Evolutionary conservation across 768 basidiomycete species (phyloP).

Genomic region (Suillus variegatus): DNA sequence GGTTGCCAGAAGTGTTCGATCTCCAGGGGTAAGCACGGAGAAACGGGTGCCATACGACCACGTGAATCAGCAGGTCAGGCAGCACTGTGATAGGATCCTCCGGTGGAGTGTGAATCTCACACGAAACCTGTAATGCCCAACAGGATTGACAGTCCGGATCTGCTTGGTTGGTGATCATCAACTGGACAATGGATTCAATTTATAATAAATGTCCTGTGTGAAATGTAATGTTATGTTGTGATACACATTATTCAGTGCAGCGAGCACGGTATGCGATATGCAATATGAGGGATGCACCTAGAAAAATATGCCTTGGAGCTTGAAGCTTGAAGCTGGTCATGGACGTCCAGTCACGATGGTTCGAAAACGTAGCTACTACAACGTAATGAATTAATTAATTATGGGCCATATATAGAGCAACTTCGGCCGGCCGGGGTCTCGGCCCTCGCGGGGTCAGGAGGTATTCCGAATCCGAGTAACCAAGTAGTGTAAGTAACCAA

Average conservation of each 20-base stretch:
- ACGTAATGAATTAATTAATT: background rate
- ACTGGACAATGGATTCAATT: too few species aligned
- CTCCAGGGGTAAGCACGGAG: background rate
- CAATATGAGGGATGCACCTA: background rate
- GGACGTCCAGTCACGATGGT: too few species aligned
- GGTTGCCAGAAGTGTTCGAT: background rate
- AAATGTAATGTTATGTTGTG: too few species aligned
- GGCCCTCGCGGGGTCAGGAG: conserved; percentile 6
- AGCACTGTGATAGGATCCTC: background rate
- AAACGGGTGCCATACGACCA: background rate
- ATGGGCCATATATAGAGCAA: background rate
- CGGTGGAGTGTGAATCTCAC: background rate
- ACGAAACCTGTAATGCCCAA: background rate
- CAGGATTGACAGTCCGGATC: background rate
- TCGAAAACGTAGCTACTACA: background rate
- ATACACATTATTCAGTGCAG: background rate
- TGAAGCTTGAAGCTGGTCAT: background rate
- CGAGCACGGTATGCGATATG: background rate
- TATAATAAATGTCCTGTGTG: too few species aligned
- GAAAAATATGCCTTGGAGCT: background rate
- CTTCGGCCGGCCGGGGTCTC: conserved; percentile 2
- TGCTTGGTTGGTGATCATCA: background rate
- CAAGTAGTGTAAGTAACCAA: conserved; percentile 11
- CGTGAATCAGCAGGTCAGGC: background rate
- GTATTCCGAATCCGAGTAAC: conserved; percentile 6